Evolutionary conservation across 2,329 filamentous ascomycete genomes (phyloP), one percentile per base, ranked within the genome.

Genomic region (Graphilbum ipis-grandicollis): DNA sequence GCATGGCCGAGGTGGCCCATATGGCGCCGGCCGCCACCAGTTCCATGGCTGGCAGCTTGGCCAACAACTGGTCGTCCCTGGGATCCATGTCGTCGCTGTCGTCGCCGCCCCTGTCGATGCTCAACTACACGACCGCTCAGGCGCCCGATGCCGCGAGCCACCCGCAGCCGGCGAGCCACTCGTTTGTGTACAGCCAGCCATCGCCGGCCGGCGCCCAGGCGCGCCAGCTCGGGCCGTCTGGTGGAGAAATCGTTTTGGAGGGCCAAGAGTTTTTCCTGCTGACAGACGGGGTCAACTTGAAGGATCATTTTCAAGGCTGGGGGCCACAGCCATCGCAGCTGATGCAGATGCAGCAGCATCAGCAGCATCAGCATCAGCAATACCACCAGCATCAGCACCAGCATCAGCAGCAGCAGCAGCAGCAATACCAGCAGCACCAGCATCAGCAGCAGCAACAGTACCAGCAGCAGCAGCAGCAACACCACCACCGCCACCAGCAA

Each of bases 241-340:
- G 52, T n/a, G n/a, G n/a, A n/a, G 7, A 7, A 8, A 12, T 60
- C 57, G 32, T 52, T 54, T 53, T 71, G 32, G 67, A 71, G 41
- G 61, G 62, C 9, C 62, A 67, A 41, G 65, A 71, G 29, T 74
- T 66, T n/a, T n/a, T n/a, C 65, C 68, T 71, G 44, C 50, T 73
- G 17, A 69, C 61, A 37, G 69, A 73, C 41, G 62, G 68, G 15
- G 66, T 64, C 19, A 66, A 59, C 41, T 71, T 68, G 66, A 66
- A 72, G 40, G 65, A 70, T 38, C 63, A 68, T 41, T 73, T 72
- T 46, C 61, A 69, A 38, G 52, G 58, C 3, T 73, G 68, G 68
- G 62, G 35, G 4, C 12, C 12, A 13, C 35, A 31, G 19, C 6
- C 12, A 7, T 31, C 39, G 25, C 30, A 31, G 7, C 19, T 19